Conservation (phyloP, 140 eudicot species). For the Erigeron philadelphicus region DNA sequence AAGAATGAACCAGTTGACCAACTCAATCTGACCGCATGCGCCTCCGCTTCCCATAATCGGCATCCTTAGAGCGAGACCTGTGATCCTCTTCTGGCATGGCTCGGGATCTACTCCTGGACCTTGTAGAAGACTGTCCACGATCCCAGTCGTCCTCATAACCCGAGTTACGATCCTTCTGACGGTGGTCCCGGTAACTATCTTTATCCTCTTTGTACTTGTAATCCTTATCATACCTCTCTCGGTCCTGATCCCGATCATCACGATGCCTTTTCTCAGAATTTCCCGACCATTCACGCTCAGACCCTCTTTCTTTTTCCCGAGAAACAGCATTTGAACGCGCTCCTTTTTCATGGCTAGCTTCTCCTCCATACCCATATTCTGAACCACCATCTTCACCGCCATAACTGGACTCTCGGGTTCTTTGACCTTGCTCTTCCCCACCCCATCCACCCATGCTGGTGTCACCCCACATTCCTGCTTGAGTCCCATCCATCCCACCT, state of each 20-base stretch:
- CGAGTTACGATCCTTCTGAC: slow-evolving; percentile 58
- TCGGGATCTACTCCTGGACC: slow-evolving; percentile 73
- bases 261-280: slow-evolving; percentile 71
- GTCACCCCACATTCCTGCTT: slow-evolving; percentile 86
- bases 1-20: not conserved
- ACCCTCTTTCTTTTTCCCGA: slow-evolving; percentile 63
- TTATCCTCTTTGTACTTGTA: slow-evolving; percentile 59
- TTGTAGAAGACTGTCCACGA: slow-evolving; percentile 70
- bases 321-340: slow-evolving; percentile 54
- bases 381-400: slow-evolving; percentile 96
- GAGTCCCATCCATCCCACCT: slow-evolving; percentile 72
- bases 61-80: slow-evolving; percentile 78
- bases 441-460: slow-evolving; percentile 64
- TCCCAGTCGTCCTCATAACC: slow-evolving; percentile 84
- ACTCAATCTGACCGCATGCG: slow-evolving; percentile 74
- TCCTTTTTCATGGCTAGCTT: slow-evolving; percentile 67
- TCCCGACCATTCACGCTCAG: slow-evolving; percentile 81
- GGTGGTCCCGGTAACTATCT: slow-evolving; percentile 65
- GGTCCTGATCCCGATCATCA: slow-evolving; percentile 64
- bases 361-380: slow-evolving; percentile 72
- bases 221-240: slow-evolving; percentile 67
- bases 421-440: slow-evolving; percentile 70
- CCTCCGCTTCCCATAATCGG: slow-evolving; percentile 78
- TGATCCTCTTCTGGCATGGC: slow-evolving; percentile 69
- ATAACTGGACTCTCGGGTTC: slow-evolving; percentile 77